A percentile compares a stretch with the other conserved stretches of the same genome.
Evolutionary conservation across 176 grass and related monocot species (phyloP).

Genomic region (Puccinellia tenuiflora): DNA sequence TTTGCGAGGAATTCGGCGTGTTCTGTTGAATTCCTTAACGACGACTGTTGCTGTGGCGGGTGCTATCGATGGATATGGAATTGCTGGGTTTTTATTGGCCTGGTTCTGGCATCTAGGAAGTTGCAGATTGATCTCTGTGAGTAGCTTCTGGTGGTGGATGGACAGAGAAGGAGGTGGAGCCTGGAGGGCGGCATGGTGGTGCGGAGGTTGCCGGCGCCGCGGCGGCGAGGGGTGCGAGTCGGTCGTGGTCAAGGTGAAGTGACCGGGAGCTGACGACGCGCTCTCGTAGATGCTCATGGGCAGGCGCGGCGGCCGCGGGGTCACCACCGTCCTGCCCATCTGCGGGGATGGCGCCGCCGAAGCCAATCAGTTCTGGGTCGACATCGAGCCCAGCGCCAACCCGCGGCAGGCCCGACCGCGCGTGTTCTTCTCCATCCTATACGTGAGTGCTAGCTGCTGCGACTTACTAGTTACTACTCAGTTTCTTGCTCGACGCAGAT

Average conservation of each 20-base stretch:
- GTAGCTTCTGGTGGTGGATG: too few relatives aligned
- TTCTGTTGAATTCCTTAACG: too few relatives aligned
- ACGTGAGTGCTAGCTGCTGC: constrained; percentile 45
- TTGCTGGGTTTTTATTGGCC: too few relatives aligned
- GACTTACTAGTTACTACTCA: neutral
- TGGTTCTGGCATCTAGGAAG: too few relatives aligned
- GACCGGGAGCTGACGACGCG: constrained; percentile 26
- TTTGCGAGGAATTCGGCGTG: too few relatives aligned
- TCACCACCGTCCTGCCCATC: constrained; percentile 42
- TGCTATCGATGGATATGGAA: too few relatives aligned
- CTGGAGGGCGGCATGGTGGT: constrained; percentile 35
- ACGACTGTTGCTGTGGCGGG: too few relatives aligned
- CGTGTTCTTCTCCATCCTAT: constrained; percentile 66
- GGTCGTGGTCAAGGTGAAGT: constrained; percentile 64
- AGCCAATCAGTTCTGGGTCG: constrained; percentile 36
- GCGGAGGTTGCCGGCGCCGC: neutral
- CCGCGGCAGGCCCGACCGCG: constrained; percentile 9
- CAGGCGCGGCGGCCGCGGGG: constrained; percentile 34
- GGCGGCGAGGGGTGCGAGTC: constrained; percentile 39
- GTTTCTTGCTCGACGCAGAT: neutral
- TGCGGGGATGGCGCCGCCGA: constrained; percentile 34
- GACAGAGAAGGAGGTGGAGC: neutral
- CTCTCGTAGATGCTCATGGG: constrained; percentile 40
- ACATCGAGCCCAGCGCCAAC: neutral
- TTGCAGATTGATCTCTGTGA: too few relatives aligned